Base-by-base conservation (phyloP, 169 alveolate species). In the Plasmodium gaboni region DNA sequence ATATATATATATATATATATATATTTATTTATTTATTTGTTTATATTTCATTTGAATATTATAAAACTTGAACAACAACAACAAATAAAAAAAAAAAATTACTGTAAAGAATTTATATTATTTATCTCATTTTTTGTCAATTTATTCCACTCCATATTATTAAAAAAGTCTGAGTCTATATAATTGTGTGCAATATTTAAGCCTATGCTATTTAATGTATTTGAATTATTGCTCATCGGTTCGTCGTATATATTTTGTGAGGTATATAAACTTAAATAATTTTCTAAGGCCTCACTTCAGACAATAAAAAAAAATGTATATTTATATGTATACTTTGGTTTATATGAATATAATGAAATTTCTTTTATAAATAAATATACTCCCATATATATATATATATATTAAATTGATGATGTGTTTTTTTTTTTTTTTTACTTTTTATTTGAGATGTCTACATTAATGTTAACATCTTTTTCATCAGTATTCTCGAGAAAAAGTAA, bases 221-320 rank as follows among this genome's bases (percentile, higher is more conserved):
- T 61, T 12, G 50, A 55, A 13, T 38, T 53, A 26, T 46, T 19
- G 7, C 12, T 42, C 9, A 17, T 19, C 22, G 80, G 63, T 6
- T 65, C 85, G 17, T 7, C 28, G 12, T 68, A 80, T 26, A 4
- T 17, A n/a, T 51, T 8, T 72, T 28, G 85, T 55, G 85, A 72
- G n/a, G 85, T 24, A 55, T 72, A 72, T 26, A 80, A 60, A 24
- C 60, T 65, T 8, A 80, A 64, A 15, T 68, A 80, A 10, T 67
- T 55, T 12, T 80, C 90, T 15, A 68, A 46, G n/a, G 90, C 22
- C 22, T 80, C 90, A 48, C 90, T 80, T 63, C 24, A 42, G 19
- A 3, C 4, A 78, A 55, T 15, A 42, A 42, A 17, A 38, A 42
- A 1, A 17, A 26, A 32, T 4, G 1, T 8, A 60, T 24, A 64